Evolutionary conservation across 129 eudicot genomes (phyloP).

Genomic region (Saposhnikovia divaricata): DNA sequence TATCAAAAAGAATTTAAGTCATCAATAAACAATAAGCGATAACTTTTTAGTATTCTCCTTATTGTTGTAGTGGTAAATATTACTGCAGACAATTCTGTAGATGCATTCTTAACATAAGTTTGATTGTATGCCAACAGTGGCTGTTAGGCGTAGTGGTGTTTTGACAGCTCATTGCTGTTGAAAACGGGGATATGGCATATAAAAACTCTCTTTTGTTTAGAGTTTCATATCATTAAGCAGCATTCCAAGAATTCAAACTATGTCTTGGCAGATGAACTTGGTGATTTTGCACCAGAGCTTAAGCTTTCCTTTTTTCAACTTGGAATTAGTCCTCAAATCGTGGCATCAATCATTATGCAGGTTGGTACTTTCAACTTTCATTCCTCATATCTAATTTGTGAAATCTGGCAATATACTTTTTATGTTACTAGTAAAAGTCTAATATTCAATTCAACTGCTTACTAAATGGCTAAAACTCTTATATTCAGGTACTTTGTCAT

Average conservation of each 20-base stretch:
- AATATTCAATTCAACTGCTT: neutral
- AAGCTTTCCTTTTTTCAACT: conserved; percentile 94
- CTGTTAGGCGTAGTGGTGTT: neutral
- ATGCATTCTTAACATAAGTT: neutral
- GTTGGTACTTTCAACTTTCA: conserved; percentile 23
- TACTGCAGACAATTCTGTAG: neutral
- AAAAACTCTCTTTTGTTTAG: neutral
- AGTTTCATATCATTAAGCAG: neutral
- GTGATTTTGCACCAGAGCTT: conserved; percentile 78
- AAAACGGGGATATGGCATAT: neutral
- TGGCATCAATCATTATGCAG: conserved; percentile 95
- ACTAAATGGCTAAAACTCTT: conserved; percentile 1
- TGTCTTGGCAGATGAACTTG: conserved; percentile 67
- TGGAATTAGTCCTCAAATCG: conserved; percentile 95
- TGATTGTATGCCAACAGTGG: neutral
- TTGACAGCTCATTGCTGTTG: neutral
- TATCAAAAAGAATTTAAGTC: no score
- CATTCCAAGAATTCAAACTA: neutral
- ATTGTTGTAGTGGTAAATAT: no score
- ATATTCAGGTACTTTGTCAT: conserved; percentile 69
- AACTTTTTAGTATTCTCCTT: no score
- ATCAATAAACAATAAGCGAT: no score
- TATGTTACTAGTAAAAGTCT: neutral
- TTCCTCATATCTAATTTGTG: neutral
- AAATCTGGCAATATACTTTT: neutral